Base-by-base conservation (phyloP, 371 early-diverging fungal genomes). In the Parasitella parasitica region DNA sequence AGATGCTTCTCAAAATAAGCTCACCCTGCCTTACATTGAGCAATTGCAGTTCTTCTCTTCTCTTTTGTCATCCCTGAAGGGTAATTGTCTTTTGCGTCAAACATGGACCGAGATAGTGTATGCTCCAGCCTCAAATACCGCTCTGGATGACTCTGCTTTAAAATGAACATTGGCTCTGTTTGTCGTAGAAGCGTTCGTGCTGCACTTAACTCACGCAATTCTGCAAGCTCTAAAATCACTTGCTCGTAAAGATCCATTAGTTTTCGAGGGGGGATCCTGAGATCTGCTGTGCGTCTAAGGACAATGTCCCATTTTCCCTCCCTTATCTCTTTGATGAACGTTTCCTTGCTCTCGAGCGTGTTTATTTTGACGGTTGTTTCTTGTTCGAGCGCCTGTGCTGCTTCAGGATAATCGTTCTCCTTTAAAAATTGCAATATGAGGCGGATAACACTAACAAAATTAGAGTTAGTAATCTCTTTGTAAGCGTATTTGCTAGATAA, bases 301-400 rank as follows among this genome's bases (percentile, higher is more conserved):
- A 97, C 97, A 13, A 72, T 72, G 63, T 96, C 96, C 97, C 97
- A 97, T 50, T 84, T 78, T 0, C 96, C 97, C 55, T 85, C 75
- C 36, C 77, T 61, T 36, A 97, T 92, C 55, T 93, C 89, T 53
- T 83, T 68, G 15, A 83, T 81, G 61, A 97, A 94, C 0, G 73
- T 54, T 27, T 90, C 89, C 13, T 91, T 71, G 55, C 84, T 89
- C 60, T 96, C 96, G 5, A 96, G 90, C 0, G 94, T 90, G 73
- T 95, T 95, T n/a, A 97, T 76, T 1, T 85, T 75, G 15, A 94
- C 81, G 4, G 82, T 78, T 1, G 93, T 84, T 76, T 97, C 97
- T 30, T 86, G 82, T 87, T 96, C 92, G n/a, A 97, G 79, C 0
- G 89, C 78, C 0, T 80, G 74, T 6, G 94, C 83, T 3, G 94